Evolutionary conservation across 2,329 filamentous ascomycete species (phyloP).

Genomic region (Nigrograna mackinnonii): DNA sequence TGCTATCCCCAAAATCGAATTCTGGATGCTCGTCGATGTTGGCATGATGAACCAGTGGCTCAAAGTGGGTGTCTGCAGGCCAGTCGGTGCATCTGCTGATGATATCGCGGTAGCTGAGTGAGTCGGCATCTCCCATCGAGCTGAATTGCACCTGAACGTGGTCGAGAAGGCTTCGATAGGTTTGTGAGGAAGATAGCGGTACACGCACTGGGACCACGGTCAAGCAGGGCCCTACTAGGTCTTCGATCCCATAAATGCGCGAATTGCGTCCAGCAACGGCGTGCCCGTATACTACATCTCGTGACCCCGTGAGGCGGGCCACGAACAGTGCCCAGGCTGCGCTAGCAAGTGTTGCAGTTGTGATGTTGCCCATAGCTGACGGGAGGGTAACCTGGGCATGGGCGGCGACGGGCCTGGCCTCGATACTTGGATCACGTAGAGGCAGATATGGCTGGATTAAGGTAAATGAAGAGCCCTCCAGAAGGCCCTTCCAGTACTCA

Average conservation of each 20-base stretch:
- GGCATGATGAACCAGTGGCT: background rate
- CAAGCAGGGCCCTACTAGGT: background rate
- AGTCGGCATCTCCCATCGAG: background rate
- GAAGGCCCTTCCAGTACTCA: background rate
- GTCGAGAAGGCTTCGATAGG: background rate
- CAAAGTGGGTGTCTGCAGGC: background rate
- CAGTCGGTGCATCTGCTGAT: background rate
- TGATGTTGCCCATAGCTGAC: background rate
- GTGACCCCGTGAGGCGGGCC: background rate
- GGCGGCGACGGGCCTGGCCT: background rate
- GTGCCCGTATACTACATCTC: background rate
- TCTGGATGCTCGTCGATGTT: background rate
- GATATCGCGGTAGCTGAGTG: background rate
- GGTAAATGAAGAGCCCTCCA: background rate
- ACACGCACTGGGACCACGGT: slow-evolving; percentile 7
- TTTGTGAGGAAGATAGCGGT: slow-evolving; percentile 10
- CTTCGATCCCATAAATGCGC: background rate
- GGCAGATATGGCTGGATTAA: background rate
- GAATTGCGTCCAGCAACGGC: background rate
- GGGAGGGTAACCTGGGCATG: background rate
- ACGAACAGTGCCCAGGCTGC: background rate
- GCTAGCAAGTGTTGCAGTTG: background rate
- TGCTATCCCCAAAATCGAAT: background rate
- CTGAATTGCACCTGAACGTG: background rate
- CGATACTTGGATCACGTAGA: too few relatives aligned